Conservation (phyloP, 75 land plant genomes). For the Selaginella tamariscina region DNA sequence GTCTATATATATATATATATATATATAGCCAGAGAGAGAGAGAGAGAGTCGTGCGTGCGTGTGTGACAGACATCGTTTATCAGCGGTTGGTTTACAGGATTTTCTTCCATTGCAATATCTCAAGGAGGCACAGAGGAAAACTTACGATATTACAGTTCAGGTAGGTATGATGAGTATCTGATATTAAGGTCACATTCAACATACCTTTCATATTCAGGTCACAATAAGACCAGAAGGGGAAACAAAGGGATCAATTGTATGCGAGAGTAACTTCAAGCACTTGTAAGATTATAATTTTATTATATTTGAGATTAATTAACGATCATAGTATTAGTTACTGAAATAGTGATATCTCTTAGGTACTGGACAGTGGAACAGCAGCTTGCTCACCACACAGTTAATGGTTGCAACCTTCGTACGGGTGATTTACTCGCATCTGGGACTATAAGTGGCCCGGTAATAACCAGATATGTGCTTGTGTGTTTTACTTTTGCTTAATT, state of each 20-base stretch:
- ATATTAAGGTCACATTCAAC: no score
- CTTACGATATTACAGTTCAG: constrained; percentile 80
- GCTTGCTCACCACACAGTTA: constrained; percentile 86
- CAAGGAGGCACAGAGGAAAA: constrained; percentile 36
- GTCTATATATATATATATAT: no score
- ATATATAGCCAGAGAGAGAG: no score
- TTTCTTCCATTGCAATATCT: constrained; percentile 76
- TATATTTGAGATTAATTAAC: no score
- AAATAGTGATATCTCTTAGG: constrained; percentile 21
- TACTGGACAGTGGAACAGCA: constrained; percentile 97
- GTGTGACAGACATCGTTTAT: no score
- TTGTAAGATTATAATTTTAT: constrained; percentile 43
- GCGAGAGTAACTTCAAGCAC: constrained; percentile 74
- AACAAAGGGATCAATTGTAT: constrained; percentile 34
- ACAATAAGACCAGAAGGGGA: constrained; percentile 57
- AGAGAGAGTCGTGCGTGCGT: no score
- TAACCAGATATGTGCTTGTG: constrained; percentile 9
- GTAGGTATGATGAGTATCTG: constrained; percentile 20
- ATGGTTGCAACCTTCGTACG: constrained; percentile 91
- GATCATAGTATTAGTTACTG: neutral
- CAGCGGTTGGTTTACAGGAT: no score
- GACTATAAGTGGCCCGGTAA: constrained; percentile 96
- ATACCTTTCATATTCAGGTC: constrained; percentile 40
- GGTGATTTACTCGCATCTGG: constrained; percentile 97
- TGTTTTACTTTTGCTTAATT: neutral